Base-by-base conservation (phyloP, 805 yeast genomes). In the Wilhelminamyces savonicus region DNA sequence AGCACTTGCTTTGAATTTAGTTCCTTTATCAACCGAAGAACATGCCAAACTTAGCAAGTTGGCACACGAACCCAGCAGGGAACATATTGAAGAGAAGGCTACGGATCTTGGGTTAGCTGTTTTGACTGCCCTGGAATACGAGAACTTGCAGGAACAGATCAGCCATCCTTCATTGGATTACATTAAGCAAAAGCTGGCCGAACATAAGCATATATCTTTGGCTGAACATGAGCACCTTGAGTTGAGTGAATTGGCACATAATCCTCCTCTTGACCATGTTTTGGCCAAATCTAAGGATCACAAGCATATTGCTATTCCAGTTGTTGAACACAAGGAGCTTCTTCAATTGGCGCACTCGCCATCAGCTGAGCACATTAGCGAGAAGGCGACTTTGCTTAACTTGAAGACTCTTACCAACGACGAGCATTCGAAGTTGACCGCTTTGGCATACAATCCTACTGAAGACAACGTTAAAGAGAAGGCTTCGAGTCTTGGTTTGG, bases 11-110 rank as follows among this genome's bases (percentile, higher is more conserved):
- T 36, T 35, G 25, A n/a, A n/a, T n/a, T n/a, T n/a, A n/a, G n/a
- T n/a, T n/a, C n/a, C n/a, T n/a, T n/a, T n/a, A n/a, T n/a, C n/a
- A n/a, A n/a, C n/a, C n/a, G n/a, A n/a, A n/a, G n/a, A n/a, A n/a
- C n/a, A n/a, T n/a, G n/a, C n/a, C n/a, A 15, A 16, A 4, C 25
- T 36, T 3, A 9, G 17, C 3, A 20, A 15, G 3, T 28, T 31
- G 6, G 37, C 40, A 4, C 27, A 42, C 13, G 24, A 30, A 5
- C 59, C 59, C 13, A 13, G 39, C 6, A 18, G 37, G 13, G 41
- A 39, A 12, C 45, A 42, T 26, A 20, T 54, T 5, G 29, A 28
- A 22, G 27, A 35, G 10, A 27, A 32, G 15, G 53, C 53, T 2
- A 24, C 22, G 9, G 16, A 16, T 7, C 28, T 26, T 13, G 31